Evolutionary conservation across 2,329 filamentous ascomycete species (phyloP), one percentile per base, ranked within the genome.

Genomic region (Purpureocillium lavendulum): DNA sequence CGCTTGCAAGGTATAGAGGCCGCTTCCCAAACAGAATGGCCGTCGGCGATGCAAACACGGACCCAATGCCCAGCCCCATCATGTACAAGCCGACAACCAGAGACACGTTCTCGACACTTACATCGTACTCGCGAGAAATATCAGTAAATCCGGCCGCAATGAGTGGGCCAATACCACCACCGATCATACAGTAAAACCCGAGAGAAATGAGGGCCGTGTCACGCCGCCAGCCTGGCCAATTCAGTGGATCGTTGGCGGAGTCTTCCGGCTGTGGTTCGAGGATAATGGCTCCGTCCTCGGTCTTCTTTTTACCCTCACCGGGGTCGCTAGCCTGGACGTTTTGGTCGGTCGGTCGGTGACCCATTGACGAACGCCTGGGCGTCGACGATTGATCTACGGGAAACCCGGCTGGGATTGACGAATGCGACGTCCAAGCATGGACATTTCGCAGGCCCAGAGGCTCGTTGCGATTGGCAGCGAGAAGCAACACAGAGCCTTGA

Each of bases 181-280:
- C 90, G 14, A 96, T 64, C 79, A 96, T 84, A 60, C 88, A 95
- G 61, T 94, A 95, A 53, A 95, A 82, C 1, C 90, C 90, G 4
- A 97, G 69, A 0, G 84, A 90, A 0, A 94, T 51, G 45, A 97
- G 64, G 1, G 90, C 87, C 16, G 72, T 61, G 59, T 97, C 87
- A 59, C 90, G 73, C 31, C 87, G 77, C 80, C 86, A 87, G 7
- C 72, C 66, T 0, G 85, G 80, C 90, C 90, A 97, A 58, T 97
- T 97, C 40, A 97, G 66, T 1, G 90, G 90, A 53, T 97, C 90
- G 48, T 97, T 96, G 38, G 73, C 69, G 0, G 86, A 88, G 38
- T 96, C 88, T 43, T 96, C 88, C 0, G 90, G 90, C 57, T 97
- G 90, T 0, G 90, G 90, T 0, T 94, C 84, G 12, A 97, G 67